Conservation (phyloP, 2,329 filamentous ascomycete species). For the Arthroderma sp. region DNA sequence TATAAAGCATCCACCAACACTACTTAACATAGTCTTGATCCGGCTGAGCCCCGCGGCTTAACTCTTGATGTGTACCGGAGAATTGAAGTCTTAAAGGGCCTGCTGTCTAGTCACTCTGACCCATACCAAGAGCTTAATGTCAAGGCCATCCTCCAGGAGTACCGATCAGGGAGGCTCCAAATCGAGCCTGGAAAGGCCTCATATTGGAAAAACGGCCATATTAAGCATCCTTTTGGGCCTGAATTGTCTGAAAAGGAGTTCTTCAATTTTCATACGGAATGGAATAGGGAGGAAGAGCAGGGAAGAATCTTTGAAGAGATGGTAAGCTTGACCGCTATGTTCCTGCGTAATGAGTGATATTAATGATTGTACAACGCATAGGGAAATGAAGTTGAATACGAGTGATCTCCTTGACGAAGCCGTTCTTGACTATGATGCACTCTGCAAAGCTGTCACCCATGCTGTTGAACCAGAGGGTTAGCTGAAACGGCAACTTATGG, state of each 20-base stretch:
- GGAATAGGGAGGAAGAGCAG: too few species aligned
- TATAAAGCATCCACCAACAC: too few species aligned
- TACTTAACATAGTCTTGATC: not conserved
- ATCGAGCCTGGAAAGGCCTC: conserved; percentile 1
- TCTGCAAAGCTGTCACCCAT: too few species aligned
- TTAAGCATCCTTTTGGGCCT: not conserved
- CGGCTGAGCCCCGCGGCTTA: not conserved
- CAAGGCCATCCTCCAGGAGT: not conserved
- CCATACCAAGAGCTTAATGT: not conserved
- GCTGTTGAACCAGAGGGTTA: too few species aligned
- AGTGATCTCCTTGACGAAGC: too few species aligned
- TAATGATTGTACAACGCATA: too few species aligned
- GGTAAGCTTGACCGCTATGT: too few species aligned
- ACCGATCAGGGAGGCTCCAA: not conserved
- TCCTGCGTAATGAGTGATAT: too few species aligned
- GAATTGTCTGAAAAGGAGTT: not conserved
- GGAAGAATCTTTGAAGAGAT: too few species aligned
- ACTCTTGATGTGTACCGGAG: not conserved
- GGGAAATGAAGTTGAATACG: too few species aligned
- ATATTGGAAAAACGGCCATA: not conserved
- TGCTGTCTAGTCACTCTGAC: not conserved
- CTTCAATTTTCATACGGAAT: not conserved
- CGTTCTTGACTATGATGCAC: too few species aligned
- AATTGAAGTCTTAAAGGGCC: not conserved
- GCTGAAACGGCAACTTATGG: too few species aligned